Conservation (phyloP, 768 basidiomycete species). For the Mycena kentingensis region DNA sequence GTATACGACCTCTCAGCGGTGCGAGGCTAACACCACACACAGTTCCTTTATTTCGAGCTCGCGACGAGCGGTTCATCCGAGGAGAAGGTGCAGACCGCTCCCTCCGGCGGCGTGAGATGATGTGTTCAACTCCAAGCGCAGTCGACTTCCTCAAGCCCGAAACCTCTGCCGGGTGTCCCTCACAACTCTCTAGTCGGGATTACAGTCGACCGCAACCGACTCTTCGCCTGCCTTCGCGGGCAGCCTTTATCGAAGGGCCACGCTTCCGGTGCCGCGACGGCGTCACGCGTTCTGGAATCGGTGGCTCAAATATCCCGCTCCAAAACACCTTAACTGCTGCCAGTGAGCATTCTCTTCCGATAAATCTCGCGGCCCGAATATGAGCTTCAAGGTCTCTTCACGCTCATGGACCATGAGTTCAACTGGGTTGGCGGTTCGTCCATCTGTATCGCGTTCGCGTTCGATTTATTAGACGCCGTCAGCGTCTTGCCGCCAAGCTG, state of each 20-base stretch:
- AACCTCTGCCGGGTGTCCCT: too few relatives aligned
- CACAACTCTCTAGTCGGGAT: too few relatives aligned
- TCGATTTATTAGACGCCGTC: constrained; percentile 13
- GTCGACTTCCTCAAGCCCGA: too few relatives aligned
- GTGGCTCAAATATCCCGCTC: constrained; percentile 20
- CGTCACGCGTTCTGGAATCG: constrained; percentile 21
- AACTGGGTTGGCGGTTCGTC: constrained; percentile 16
- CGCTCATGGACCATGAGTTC: constrained; percentile 18
- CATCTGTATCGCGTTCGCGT: constrained; percentile 19
- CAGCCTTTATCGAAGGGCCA: constrained; percentile 16
- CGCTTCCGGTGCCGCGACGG: constrained; percentile 16
- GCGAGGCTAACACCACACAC: too few relatives aligned
- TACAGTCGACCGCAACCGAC: constrained; percentile 22
- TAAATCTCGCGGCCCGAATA: constrained; percentile 17
- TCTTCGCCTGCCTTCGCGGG: constrained; percentile 14
- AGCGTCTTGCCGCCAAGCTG: constrained; percentile 16
- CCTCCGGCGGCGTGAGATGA: too few relatives aligned
- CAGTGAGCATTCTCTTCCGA: constrained; percentile 23
- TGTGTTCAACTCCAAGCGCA: too few relatives aligned
- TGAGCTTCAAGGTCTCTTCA: constrained; percentile 20
- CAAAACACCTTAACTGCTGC: constrained; percentile 20
- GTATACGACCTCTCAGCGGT: too few relatives aligned
- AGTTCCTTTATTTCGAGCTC: too few relatives aligned
- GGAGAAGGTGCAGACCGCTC: too few relatives aligned
- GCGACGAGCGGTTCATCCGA: too few relatives aligned